Evolutionary conservation across 306 rosid species (phyloP).

Genomic region (Corylus avellana): DNA sequence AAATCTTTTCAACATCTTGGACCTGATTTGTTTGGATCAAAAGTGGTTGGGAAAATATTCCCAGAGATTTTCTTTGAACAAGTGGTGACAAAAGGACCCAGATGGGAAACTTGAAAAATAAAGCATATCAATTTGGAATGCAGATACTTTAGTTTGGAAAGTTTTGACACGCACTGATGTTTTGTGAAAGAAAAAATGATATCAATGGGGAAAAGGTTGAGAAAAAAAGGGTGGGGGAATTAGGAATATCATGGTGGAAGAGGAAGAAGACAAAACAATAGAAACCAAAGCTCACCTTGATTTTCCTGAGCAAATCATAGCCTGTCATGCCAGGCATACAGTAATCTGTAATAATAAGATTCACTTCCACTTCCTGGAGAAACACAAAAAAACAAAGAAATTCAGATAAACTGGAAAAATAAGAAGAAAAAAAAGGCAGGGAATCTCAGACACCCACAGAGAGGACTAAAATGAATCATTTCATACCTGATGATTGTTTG

Average conservation of each 20-base stretch:
- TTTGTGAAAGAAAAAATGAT: constrained; percentile 9
- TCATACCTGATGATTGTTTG: constrained; percentile 57
- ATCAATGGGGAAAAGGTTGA: constrained; percentile 29
- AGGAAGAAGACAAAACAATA: constrained; percentile 33
- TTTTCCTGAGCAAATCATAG: constrained; percentile 89
- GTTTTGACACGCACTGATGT: constrained; percentile 5
- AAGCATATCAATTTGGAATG: constrained; percentile 29
- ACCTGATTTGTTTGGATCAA: constrained; percentile 38
- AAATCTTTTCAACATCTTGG: constrained; percentile 26
- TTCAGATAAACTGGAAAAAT: constrained; percentile 30
- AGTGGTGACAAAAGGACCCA: constrained; percentile 31
- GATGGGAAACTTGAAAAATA: constrained; percentile 20
- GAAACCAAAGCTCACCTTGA: constrained; percentile 63
- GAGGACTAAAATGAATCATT: constrained; percentile 10
- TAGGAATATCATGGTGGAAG: constrained; percentile 28
- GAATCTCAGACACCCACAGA: constrained; percentile 8
- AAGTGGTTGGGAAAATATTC: constrained; percentile 35
- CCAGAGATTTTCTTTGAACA: constrained; percentile 25
- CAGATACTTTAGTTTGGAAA: constrained; percentile 30
- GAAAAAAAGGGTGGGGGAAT: constrained; percentile 19
- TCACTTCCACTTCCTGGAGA: constrained; percentile 77
- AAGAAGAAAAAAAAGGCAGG: constrained; percentile 11
- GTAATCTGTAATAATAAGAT: constrained; percentile 89
- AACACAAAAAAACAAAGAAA: constrained; percentile 25
- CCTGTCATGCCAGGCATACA: constrained; percentile 99